Evolutionary conservation across 106 monocot genomes (phyloP).

Genomic region (Phalaenopsis aphrodite): DNA sequence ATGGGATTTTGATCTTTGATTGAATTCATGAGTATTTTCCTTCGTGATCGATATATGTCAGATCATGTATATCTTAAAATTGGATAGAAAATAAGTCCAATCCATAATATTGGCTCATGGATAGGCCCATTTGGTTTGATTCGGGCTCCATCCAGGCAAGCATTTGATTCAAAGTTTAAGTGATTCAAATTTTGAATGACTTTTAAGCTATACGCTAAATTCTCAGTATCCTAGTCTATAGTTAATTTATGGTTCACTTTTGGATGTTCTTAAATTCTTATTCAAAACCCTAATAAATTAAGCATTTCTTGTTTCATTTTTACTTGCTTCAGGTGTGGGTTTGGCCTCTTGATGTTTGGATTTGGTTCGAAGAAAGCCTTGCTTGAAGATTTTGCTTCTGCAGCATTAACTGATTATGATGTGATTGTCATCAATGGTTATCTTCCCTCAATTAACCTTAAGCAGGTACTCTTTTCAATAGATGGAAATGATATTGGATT

Average conservation of each 20-base stretch:
- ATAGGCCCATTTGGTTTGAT: neutral
- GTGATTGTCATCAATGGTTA: constrained; percentile 93
- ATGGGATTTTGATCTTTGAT: no score
- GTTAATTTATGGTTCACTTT: neutral
- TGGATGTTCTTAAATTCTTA: neutral
- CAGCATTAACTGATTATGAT: constrained; percentile 48
- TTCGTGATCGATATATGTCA: no score
- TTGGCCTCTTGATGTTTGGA: constrained; percentile 87
- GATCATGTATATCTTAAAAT: no score
- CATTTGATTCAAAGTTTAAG: neutral
- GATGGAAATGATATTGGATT: neutral
- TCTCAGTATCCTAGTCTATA: neutral
- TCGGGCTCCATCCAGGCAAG: neutral
- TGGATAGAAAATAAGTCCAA: no score
- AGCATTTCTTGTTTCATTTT: neutral
- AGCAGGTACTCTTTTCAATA: constrained; percentile 39
- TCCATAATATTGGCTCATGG: no score
- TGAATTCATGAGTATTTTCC: no score
- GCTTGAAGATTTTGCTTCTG: constrained; percentile 91
- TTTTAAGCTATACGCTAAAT: no score
- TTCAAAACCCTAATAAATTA: neutral
- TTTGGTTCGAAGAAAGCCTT: constrained; percentile 95
- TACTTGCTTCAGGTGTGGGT: constrained; percentile 59
- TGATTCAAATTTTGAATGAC: no score
- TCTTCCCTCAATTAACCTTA: constrained; percentile 75